phyloP scores from a whole-genome alignment of 2,329 filamentous ascomycete species.

The Nigrospora sphaerica region DNA sequence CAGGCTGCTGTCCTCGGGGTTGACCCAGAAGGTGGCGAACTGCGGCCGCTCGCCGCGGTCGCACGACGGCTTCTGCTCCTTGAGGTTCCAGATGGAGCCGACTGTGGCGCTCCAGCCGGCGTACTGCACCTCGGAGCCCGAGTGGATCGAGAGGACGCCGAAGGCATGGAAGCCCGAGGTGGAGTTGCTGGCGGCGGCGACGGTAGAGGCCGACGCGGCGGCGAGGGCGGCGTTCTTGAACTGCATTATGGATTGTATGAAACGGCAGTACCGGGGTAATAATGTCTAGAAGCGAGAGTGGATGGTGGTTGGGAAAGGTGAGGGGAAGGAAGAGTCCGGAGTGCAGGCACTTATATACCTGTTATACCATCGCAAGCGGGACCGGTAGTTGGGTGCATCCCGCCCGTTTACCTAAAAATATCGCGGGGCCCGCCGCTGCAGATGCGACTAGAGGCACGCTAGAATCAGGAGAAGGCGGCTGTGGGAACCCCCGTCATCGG shows the following conservation, averaged over 20 bases:
- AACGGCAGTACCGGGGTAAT: no score
- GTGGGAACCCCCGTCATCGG: no score
- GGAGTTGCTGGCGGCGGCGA: slow-evolving; percentile 16
- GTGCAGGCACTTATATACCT: no score
- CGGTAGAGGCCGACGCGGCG: slow-evolving; percentile 13
- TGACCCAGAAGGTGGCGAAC: slow-evolving; percentile 42
- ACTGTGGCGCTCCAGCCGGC: slow-evolving; percentile 33
- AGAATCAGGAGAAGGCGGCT: no score
- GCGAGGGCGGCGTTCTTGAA: not conserved
- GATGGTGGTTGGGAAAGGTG: no score
- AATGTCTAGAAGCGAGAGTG: no score
- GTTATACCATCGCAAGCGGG: no score
- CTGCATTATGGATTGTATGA: not conserved
- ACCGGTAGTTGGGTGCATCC: no score
- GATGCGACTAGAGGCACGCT: no score
- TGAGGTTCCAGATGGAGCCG: slow-evolving; percentile 32
- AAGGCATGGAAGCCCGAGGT: slow-evolving; percentile 28
- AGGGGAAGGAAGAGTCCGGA: no score
- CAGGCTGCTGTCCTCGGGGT: slow-evolving; percentile 30
- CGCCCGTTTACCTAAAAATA: no score
- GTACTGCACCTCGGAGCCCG: slow-evolving; percentile 42
- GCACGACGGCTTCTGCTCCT: slow-evolving; percentile 42
- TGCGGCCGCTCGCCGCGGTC: slow-evolving; percentile 23
- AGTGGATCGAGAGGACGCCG: slow-evolving; percentile 40
- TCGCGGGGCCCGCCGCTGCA: no score